Percentiles rank a stretch among this genome's conserved stretches.
Conservation (phyloP, 2,329 filamentous ascomycete genomes). For the Trichoderma sp. region DNA sequence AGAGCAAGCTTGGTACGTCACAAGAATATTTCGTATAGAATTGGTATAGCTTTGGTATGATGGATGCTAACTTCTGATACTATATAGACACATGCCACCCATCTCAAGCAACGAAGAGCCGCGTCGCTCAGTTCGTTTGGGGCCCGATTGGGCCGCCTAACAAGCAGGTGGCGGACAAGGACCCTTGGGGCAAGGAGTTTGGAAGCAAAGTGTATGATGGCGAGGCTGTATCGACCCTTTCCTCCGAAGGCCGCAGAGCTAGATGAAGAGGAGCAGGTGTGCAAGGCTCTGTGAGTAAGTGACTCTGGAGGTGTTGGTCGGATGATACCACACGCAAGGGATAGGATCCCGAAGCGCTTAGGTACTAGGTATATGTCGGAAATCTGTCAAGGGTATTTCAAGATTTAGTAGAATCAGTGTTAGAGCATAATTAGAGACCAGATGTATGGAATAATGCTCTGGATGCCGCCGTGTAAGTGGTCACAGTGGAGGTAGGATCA, state of each 20-base stretch:
- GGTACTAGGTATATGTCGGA: neutral
- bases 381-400: neutral
- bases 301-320: neutral
- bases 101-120: neutral
- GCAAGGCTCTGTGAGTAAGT: neutral
- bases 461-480: no score
- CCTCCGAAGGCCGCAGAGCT: neutral
- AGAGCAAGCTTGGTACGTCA: neutral
- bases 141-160: constrained; percentile 31
- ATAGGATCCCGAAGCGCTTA: neutral
- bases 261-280: neutral
- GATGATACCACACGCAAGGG: neutral
- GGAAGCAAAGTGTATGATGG: neutral
- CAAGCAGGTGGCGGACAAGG: constrained; percentile 28
- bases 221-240: neutral
- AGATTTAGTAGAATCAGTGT: neutral
- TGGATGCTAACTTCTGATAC: neutral
- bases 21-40: no score
- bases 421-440: neutral
- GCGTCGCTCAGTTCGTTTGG: constrained; percentile 28
- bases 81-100: constrained; percentile 8
- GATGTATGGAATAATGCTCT: neutral
- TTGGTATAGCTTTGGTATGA: neutral
- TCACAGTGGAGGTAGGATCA: no score
- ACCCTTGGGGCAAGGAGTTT: neutral